Percentiles rank a stretch among this genome's conserved stretches.
Conservation (phyloP, 495 filamentous ascomycete species). For the Cairneyella variabilis region DNA sequence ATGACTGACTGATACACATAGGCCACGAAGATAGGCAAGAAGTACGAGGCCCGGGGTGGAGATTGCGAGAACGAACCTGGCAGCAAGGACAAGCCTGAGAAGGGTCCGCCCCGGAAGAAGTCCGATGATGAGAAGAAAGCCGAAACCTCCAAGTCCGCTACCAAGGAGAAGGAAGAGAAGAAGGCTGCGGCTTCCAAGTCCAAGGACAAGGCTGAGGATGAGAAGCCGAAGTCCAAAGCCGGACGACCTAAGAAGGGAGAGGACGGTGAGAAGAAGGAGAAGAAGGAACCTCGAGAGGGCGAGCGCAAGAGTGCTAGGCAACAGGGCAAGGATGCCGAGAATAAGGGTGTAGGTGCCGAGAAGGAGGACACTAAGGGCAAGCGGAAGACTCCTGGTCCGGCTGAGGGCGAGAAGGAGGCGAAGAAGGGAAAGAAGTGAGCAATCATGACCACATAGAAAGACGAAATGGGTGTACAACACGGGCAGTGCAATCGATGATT, state of each 20-base stretch:
- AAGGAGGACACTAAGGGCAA: not conserved
- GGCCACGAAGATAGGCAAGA: slow-evolving; percentile 48
- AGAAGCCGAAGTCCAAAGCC: not conserved
- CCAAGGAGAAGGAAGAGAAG: not conserved
- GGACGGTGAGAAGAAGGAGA: not conserved
- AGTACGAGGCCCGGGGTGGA: slow-evolving; percentile 50
- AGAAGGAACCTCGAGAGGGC: slow-evolving; percentile 8
- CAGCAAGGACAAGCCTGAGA: slow-evolving; percentile 48
- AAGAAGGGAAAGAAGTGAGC: slow-evolving; percentile 4
- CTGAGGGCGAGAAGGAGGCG: not conserved
- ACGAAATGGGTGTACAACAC: too few relatives aligned
- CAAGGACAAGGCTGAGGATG: slow-evolving; percentile 1
- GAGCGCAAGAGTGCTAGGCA: slow-evolving; percentile 12
- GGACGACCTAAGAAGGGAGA: slow-evolving; percentile 1
- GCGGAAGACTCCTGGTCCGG: slow-evolving; percentile 4
- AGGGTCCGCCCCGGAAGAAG: slow-evolving; percentile 43
- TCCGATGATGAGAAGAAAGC: slow-evolving; percentile 23
- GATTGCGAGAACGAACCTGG: slow-evolving; percentile 48
- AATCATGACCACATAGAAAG: too few relatives aligned
- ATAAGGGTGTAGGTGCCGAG: not conserved
- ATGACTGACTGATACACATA: slow-evolving; percentile 9
- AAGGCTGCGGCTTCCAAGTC: not conserved
- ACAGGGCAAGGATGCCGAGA: slow-evolving; percentile 4
- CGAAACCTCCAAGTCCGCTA: not conserved
- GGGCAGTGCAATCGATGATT: too few relatives aligned